Conservation (phyloP, 2,329 filamentous ascomycete genomes). For the Colletotrichum somersetense region DNA sequence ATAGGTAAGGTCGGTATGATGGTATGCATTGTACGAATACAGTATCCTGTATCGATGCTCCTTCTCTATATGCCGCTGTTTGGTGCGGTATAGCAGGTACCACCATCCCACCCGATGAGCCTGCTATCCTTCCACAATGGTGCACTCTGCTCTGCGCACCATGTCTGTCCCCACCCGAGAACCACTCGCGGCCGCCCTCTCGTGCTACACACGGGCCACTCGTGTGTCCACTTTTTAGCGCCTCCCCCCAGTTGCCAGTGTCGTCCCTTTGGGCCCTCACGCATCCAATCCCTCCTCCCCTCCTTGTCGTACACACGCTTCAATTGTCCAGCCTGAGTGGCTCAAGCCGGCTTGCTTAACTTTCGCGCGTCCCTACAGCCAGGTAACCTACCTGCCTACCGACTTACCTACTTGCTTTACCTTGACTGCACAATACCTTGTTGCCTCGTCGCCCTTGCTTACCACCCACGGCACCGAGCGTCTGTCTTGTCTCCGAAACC, state of each 20-base stretch:
- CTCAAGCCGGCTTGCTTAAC: neutral
- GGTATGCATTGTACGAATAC: too few relatives aligned
- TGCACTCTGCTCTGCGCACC: neutral
- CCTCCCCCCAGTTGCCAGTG: neutral
- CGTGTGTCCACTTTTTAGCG: neutral
- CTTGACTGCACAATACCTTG: neutral
- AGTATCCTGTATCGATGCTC: too few relatives aligned
- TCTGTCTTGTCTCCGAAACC: conserved; percentile 29
- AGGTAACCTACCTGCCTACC: neutral
- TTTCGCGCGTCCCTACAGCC: neutral
- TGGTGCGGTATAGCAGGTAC: neutral
- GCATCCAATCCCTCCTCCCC: neutral
- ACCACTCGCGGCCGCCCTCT: neutral
- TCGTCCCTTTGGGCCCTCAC: neutral
- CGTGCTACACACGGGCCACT: neutral
- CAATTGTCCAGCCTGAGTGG: neutral
- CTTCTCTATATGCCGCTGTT: neutral
- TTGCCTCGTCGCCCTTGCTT: neutral
- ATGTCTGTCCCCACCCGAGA: neutral
- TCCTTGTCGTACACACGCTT: neutral
- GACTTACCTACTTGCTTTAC: too few relatives aligned
- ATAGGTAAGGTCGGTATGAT: too few relatives aligned
- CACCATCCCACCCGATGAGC: neutral
- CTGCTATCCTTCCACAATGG: neutral
- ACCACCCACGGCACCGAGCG: conserved; percentile 18